phyloP scores from a whole-genome alignment of 768 basidiomycete species.

The Antrodiella citrinella region DNA sequence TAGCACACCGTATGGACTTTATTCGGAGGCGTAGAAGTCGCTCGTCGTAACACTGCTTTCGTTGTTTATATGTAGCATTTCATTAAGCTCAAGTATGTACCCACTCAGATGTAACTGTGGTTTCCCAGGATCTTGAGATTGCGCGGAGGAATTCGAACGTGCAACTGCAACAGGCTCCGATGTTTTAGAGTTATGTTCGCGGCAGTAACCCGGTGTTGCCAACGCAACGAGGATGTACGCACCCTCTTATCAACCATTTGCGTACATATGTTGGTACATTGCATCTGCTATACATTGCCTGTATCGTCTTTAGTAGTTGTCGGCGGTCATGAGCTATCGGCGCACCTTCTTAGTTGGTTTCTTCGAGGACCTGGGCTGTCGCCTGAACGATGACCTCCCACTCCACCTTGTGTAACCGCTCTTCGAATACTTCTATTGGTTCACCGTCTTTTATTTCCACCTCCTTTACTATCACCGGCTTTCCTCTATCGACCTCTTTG shows the following conservation, averaged over 20 bases:
- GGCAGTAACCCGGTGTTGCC: no score
- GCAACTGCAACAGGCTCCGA: no score
- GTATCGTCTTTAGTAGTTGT: no score
- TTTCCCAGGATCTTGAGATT: neutral
- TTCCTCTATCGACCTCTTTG: constrained; percentile 87
- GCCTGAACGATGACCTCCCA: constrained; percentile 90
- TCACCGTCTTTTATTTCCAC: constrained; percentile 71
- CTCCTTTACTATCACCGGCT: constrained; percentile 76
- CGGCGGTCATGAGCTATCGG: no score
- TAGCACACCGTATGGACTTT: neutral
- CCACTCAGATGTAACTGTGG: neutral
- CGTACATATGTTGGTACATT: no score
- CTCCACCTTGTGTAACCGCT: constrained; percentile 73
- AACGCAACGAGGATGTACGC: no score
- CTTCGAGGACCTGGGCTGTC: constrained; percentile 60
- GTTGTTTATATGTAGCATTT: neutral
- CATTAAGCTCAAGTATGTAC: neutral
- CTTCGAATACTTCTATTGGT: constrained; percentile 60
- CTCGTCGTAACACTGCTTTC: neutral
- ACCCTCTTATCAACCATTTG: no score
- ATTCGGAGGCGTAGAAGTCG: neutral
- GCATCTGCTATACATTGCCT: no score
- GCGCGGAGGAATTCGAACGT: neutral
- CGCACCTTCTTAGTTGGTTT: no score
- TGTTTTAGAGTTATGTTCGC: no score